Evolutionary conservation across 495 filamentous ascomycete genomes (phyloP), one percentile per base, ranked within the genome.

Genomic region (Daldinia childiae): DNA sequence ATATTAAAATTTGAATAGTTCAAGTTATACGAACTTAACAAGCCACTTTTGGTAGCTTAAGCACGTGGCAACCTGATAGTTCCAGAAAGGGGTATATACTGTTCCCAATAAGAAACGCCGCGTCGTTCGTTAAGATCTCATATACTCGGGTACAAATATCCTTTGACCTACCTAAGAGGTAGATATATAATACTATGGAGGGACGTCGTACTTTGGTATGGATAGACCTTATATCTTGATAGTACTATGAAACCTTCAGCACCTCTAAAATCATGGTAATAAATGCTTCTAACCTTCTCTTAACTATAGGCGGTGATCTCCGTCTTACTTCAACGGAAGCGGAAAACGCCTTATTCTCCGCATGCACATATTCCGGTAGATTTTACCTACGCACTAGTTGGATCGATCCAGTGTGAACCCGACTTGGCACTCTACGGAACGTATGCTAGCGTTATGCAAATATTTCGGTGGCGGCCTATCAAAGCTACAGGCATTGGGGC

Each of bases 361-460:
- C 26, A 50, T 62, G 55, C 45, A 59, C 7, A 63, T 26, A 59
- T 66, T 58, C 64, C 66, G 66, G 66, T 50, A 52, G 24, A 66
- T 69, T 69, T 36, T 36, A 36, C 34, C 12, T 66, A 21, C 27
- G 30, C 3, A 21, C 48, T 26, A 21, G 41, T 27, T 52, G 32
- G 32, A 12, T 24, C 51, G 71, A 73, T 69, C 66, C 62, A 68
- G 70, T 57, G 69, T 30, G 61, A 59, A 63, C 41, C 66, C 66
- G 66, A 39, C 71, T 66, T 69, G 66, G 66, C 71, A 50, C 19
- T 64, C n/a, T 29, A 58, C 61, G 4, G 19, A 9, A 41, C 19
- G 3, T 11, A 21, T 14, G 43, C 7, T 11, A 6, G 43, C 19
- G 8, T 14, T 24, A 48, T 48, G 9, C 43, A 48, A 24, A 24